Conservation (phyloP, 257 asterid species). For the Nicotiana tabacum region DNA sequence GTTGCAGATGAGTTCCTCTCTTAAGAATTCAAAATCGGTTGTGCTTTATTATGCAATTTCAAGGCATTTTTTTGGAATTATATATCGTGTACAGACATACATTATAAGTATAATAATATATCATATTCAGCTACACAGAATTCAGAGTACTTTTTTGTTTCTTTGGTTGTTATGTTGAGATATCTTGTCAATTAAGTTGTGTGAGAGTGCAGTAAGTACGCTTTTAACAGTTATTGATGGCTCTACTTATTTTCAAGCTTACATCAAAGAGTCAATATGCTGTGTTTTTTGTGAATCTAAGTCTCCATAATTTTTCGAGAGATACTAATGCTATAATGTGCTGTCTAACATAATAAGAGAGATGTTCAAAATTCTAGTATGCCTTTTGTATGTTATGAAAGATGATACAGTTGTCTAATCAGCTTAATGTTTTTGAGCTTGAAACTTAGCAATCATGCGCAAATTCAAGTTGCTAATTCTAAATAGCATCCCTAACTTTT, state of each 20-base stretch:
- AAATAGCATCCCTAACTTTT: background rate
- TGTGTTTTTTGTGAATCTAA: background rate
- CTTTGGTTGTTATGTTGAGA: background rate
- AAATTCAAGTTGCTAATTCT: background rate
- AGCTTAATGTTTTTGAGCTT: too few species aligned
- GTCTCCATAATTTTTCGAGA: background rate
- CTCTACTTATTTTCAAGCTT: background rate
- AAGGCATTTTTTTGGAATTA: constrained; percentile 15
- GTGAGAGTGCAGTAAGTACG: background rate
- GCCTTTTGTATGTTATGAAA: background rate
- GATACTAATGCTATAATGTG: background rate
- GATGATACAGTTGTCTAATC: background rate
- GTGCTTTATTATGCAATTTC: constrained; percentile 20
- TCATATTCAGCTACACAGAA: background rate
- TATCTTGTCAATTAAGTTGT: background rate
- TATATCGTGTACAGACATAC: constrained; percentile 36
- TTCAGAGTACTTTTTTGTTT: background rate
- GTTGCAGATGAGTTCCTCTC: constrained; percentile 95
- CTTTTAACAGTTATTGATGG: background rate
- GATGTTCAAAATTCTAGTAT: background rate
- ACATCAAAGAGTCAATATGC: background rate
- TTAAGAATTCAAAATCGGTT: constrained; percentile 59
- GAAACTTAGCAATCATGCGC: background rate
- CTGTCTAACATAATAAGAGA: background rate
- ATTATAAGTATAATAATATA: constrained; percentile 6